phyloP scores from a whole-genome alignment of 106 monocot species.

The Acorus calamus region DNA sequence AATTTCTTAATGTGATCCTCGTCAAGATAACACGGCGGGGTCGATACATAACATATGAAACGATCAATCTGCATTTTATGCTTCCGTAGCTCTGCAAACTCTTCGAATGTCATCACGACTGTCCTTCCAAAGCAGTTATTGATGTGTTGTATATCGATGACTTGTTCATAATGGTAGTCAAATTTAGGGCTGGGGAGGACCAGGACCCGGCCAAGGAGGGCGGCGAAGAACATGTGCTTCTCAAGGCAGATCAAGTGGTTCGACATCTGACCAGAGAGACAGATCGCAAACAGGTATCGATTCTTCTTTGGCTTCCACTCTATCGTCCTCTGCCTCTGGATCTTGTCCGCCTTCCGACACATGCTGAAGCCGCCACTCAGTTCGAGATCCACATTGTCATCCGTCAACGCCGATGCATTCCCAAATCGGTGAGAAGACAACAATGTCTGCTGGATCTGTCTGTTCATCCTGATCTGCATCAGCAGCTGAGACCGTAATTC shows the following conservation, averaged over 20 bases:
- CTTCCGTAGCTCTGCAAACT: conserved; percentile 48
- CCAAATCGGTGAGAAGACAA: conserved; percentile 44
- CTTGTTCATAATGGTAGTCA: conserved; percentile 74
- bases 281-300: conserved; percentile 72
- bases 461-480: conserved; percentile 67
- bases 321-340: conserved; percentile 34
- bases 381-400: conserved; percentile 20
- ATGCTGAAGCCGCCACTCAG: conserved; percentile 16
- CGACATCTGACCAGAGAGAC: conserved; percentile 89
- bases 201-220: conserved; percentile 56
- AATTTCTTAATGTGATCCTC: conserved; percentile 80
- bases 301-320: conserved; percentile 87
- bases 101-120: conserved; percentile 66
- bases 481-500: conserved; percentile 50
- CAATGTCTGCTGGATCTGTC: conserved; percentile 59
- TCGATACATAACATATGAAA: conserved; percentile 78
- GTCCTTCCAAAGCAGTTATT: conserved; percentile 75
- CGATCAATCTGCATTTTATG: conserved; percentile 63
- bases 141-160: conserved; percentile 71
- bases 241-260: conserved; percentile 95
- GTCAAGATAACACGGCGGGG: conserved; percentile 76
- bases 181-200: conserved; percentile 72
- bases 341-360: conserved; percentile 38
- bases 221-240: conserved; percentile 98
- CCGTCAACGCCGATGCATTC: conserved; percentile 13